These are phyloP conservation scores for Allium fistulosum DNA, from an alignment of 106 monocot species.

Conservation along the genomic window DNA sequence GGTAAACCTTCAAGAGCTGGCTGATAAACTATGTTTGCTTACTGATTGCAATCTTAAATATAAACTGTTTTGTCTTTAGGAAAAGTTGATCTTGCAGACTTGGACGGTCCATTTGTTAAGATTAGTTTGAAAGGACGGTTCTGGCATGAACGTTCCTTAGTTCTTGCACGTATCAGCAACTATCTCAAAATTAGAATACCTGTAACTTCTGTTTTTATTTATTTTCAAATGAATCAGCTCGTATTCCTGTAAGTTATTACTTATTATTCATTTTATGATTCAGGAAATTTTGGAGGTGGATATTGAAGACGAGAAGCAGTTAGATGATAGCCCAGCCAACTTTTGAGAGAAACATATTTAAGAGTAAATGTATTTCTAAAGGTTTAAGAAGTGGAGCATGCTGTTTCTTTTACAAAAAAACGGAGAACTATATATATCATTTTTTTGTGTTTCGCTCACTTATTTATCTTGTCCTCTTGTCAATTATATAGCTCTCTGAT, in stretches of 20 bases:
- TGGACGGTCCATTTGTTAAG: conserved; percentile 89
- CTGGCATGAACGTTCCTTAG: conserved; percentile 65
- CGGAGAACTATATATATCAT: too few relatives aligned
- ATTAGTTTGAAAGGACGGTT: conserved; percentile 70
- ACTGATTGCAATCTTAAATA: too few relatives aligned
- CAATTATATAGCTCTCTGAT: too few relatives aligned
- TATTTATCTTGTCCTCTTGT: too few relatives aligned
- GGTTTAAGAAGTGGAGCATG: too few relatives aligned
- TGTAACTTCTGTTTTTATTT: conserved; percentile 20
- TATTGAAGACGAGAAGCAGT: conserved; percentile 87
- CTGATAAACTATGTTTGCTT: too few relatives aligned
- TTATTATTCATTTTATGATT: not conserved
- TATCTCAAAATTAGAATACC: conserved; percentile 86
- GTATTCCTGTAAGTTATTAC: too few relatives aligned
- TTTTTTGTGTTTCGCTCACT: too few relatives aligned
- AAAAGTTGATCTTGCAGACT: conserved; percentile 66
- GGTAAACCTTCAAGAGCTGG: conserved; percentile 8
- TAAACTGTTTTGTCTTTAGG: conserved; percentile 16
- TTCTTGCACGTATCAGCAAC: conserved; percentile 56
- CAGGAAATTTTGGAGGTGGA: conserved; percentile 97
- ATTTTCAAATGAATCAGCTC: too few relatives aligned
- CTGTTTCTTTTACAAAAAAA: too few relatives aligned
- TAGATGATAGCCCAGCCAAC: conserved; percentile 86
- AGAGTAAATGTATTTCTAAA: too few relatives aligned
- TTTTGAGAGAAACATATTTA: conserved; percentile 36